phyloP scores from a whole-genome alignment of 257 asterid genomes.

The Echites panduratus region DNA sequence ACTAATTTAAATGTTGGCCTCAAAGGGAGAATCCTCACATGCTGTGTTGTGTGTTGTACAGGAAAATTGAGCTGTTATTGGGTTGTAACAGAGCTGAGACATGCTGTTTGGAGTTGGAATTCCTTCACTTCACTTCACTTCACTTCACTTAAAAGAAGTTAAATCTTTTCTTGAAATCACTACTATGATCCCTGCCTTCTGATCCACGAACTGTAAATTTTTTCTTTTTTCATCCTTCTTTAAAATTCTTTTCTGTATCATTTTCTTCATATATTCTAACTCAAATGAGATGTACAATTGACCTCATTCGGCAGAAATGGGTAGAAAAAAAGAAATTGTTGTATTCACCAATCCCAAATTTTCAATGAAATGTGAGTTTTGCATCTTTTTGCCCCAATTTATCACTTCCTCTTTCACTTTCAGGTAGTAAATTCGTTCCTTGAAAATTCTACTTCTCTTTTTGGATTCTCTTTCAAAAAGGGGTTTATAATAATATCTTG shows the following conservation, averaged over 20 bases:
- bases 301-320: conserved; percentile 23
- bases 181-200: conserved; percentile 20
- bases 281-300: conserved; percentile 34
- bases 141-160: conserved; percentile 18
- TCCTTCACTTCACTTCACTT: conserved; percentile 12
- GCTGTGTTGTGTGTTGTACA: conserved; percentile 33
- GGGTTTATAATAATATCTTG: too few species aligned
- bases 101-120: conserved; percentile 23
- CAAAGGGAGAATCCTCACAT: conserved; percentile 30
- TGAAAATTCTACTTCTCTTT: neutral
- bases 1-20: conserved; percentile 22
- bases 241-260: conserved; percentile 21
- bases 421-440: too few species aligned
- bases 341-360: conserved; percentile 21
- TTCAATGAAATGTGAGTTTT: conserved; percentile 6
- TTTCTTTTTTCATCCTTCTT: neutral
- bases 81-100: conserved; percentile 31
- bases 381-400: neutral
- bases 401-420: neutral
- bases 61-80: conserved; percentile 35
- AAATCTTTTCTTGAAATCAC: conserved; percentile 19
- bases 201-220: conserved; percentile 27
- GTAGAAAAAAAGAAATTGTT: conserved; percentile 13
- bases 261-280: conserved; percentile 17
- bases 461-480: neutral